Base-by-base conservation (phyloP, 345 rosid genomes). In the Limnanthes douglasii region DNA sequence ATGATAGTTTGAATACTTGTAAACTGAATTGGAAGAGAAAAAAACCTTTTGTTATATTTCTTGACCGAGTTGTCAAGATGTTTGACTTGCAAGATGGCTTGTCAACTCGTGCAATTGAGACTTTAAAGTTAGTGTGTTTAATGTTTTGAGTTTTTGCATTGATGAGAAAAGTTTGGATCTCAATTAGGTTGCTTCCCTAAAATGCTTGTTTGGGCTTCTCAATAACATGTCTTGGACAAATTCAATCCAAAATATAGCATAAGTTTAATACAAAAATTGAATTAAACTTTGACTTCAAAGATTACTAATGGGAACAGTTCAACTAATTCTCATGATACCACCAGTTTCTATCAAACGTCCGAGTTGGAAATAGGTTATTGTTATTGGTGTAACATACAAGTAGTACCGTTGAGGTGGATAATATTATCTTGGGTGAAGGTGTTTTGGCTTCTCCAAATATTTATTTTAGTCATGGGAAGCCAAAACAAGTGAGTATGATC, bases 1-100 rank as follows among this genome's bases (percentile, higher is more conserved):
- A 57, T 30, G 54, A 39, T 37, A 60, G 45, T 51, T 40, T 34
- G 50, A 39, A 43, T 53, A 43, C 43, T 31, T 47, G 51, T 39
- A 70, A 53, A 59, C 65, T 66, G 48, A 78, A 73, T 41, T 68
- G 72, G 86, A 69, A 57, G 62, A 65, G 57, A 37, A 30, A n/a
- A 31, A 50, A 80, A 80, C 31, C 77, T 95, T 48, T 50, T 90
- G 48, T 56, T 80, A 24, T 60, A 66, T 59, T 90, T 88, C 74
- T 81, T 85, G 96, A 80, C 13, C 42, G 80, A 69, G 62, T 59
- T 90, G 55, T 65, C 65, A 40, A 51, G 62, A 46, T 82, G 25
- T 31, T 73, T 21, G 65, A 66, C 31, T 55, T 68, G 31, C 57
- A 54, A 25, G 83, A 80, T 61, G 62, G 43, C 25, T 41, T 43